Evolutionary conservation across 768 basidiomycete genomes (phyloP).

Genomic region (Leccinum fibrillosum): DNA sequence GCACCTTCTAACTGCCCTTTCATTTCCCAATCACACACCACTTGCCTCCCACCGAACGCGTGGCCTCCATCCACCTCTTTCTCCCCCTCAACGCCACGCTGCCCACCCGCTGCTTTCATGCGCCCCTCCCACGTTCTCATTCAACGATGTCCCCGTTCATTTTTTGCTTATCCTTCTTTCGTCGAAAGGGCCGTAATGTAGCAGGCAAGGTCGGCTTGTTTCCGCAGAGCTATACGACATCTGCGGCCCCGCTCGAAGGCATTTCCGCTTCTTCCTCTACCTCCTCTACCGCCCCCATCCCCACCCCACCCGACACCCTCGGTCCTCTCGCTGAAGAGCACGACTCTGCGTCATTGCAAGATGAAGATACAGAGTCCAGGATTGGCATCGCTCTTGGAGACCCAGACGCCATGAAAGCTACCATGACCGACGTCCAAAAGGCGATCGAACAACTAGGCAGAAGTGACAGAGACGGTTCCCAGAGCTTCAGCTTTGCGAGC

Average conservation of each 20-base stretch:
- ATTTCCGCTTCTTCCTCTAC: conserved; percentile 27
- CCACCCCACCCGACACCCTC: conserved; percentile 28
- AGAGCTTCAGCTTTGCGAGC: conserved; percentile 78
- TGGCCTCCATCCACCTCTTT: conserved; percentile 5
- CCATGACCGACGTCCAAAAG: conserved; percentile 86
- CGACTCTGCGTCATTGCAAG: conserved; percentile 36
- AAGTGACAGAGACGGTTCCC: conserved; percentile 51
- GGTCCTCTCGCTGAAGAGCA: conserved; percentile 48
- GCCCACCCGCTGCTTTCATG: conserved; percentile 4
- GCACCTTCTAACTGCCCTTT: conserved; percentile 6
- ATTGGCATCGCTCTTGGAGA: conserved; percentile 27
- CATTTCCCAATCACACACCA: conserved; percentile 7
- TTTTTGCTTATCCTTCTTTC: conserved; percentile 20
- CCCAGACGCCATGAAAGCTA: conserved; percentile 63
- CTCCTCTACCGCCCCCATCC: conserved; percentile 22
- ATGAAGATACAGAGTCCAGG: conserved; percentile 22
- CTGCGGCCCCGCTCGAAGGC: conserved; percentile 41
- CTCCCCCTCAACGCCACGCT: conserved; percentile 4
- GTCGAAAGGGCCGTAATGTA: conserved; percentile 71
- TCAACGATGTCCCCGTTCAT: conserved; percentile 24
- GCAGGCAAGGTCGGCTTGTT: conserved; percentile 87
- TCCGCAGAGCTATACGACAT: conserved; percentile 82
- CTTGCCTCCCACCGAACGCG: conserved; percentile 3
- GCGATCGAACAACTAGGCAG: conserved; percentile 85
- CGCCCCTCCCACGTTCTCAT: conserved; percentile 15